Conservation (phyloP, 139 green algal genomes). For the Tetradesmus obliquus region DNA sequence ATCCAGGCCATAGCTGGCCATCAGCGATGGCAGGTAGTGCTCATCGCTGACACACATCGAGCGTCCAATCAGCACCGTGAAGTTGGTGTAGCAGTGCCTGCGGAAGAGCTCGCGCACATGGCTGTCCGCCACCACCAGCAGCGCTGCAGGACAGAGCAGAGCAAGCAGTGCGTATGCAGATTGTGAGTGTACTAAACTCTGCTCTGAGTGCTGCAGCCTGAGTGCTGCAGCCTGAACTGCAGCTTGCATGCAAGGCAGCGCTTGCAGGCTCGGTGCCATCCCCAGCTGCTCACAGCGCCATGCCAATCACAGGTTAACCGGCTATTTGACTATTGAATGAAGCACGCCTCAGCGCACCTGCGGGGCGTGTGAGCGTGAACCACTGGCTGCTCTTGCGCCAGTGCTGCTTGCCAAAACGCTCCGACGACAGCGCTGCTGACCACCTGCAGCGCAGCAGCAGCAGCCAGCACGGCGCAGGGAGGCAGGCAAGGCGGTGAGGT, state of each 20-base stretch:
- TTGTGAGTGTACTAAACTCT: too few species aligned
- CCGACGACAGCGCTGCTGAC: slow-evolving; percentile 19
- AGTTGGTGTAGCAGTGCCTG: slow-evolving; percentile 41
- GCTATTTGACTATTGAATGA: too few species aligned
- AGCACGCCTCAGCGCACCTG: not conserved
- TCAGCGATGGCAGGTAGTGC: slow-evolving; percentile 51
- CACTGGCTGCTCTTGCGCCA: slow-evolving; percentile 56
- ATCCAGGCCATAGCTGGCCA: slow-evolving; percentile 52
- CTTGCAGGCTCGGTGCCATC: not conserved
- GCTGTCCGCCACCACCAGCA: slow-evolving; percentile 40
- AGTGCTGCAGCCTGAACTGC: not conserved
- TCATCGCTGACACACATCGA: slow-evolving; percentile 49
- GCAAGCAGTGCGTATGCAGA: too few species aligned
- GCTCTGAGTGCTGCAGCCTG: too few species aligned
- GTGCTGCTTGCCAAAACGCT: slow-evolving; percentile 27
- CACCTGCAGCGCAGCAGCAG: slow-evolving; percentile 21
- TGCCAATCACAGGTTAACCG: not conserved
- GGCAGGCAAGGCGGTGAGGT: too few species aligned
- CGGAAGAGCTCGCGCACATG: slow-evolving; percentile 50
- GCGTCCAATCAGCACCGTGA: not conserved
- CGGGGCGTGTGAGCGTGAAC: slow-evolving; percentile 46
- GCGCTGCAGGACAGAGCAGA: not conserved
- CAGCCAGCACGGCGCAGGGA: not conserved
- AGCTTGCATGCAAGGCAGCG: too few species aligned
- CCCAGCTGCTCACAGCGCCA: not conserved